Evolutionary conservation across 495 filamentous ascomycete species (phyloP).

Genomic region (Neurospora sp.): DNA sequence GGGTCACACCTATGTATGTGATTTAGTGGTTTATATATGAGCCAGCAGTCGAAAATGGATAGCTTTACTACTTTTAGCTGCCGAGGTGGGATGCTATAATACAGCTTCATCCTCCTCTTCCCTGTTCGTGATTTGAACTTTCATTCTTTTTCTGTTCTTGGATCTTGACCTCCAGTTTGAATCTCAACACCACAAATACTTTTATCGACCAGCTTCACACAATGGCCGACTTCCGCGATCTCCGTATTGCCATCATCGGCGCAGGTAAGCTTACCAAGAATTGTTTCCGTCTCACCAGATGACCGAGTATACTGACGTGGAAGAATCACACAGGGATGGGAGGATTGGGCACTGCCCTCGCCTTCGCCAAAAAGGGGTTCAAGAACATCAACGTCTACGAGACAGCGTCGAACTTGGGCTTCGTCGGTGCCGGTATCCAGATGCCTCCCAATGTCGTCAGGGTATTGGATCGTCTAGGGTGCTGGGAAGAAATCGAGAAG

Average conservation of each 20-base stretch:
- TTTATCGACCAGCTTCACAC: not conserved
- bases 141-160: not conserved
- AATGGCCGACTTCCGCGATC: conserved; percentile 32
- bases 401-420: conserved; percentile 61
- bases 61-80: not conserved
- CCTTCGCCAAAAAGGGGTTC: conserved; percentile 64
- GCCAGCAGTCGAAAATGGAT: not conserved
- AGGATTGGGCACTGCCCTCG: conserved; percentile 59
- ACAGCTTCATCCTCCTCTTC: not conserved
- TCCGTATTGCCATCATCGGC: conserved; percentile 35
- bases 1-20: not conserved
- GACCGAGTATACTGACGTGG: conserved; percentile 3
- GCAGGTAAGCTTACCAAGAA: conserved; percentile 20
- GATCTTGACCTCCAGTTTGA: not conserved
- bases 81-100: not conserved
- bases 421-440: conserved; percentile 76
- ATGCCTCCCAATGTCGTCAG: conserved; percentile 72
- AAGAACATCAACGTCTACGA: conserved; percentile 64
- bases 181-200: not conserved
- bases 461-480: conserved; percentile 58
- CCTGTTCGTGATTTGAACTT: not conserved
- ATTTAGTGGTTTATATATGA: not conserved
- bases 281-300: not conserved
- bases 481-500: conserved; percentile 55
- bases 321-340: conserved; percentile 53